Evolutionary conservation across 306 rosid genomes (phyloP).

Genomic region (Rosa multiflora): DNA sequence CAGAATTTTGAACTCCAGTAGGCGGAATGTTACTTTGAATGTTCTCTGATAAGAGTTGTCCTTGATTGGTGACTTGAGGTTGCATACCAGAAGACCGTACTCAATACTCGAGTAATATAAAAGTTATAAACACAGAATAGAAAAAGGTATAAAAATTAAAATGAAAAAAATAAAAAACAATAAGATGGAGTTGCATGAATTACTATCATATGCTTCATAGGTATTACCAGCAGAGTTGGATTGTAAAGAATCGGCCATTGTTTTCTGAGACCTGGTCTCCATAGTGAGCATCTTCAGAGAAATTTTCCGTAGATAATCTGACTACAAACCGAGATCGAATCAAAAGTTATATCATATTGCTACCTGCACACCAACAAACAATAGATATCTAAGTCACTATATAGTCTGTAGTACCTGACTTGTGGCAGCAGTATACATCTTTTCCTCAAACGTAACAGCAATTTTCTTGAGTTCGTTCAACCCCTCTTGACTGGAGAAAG

Average conservation of each 20-base stretch:
- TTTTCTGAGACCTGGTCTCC: conserved; percentile 59
- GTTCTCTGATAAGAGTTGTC: conserved; percentile 61
- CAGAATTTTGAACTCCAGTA: conserved; percentile 42
- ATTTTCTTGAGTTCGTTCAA: conserved; percentile 52
- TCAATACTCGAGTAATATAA: conserved; percentile 4
- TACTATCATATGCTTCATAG: not conserved
- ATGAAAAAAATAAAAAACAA: too few relatives aligned
- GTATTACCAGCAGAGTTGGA: not conserved
- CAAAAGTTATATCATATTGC: not conserved
- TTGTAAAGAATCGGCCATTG: not conserved
- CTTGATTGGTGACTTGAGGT: conserved; percentile 59
- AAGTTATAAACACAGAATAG: not conserved
- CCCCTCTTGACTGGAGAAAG: conserved; percentile 56
- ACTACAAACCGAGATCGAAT: conserved; percentile 10
- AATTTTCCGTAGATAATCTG: conserved; percentile 40
- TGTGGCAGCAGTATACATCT: conserved; percentile 55
- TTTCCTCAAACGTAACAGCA: conserved; percentile 80
- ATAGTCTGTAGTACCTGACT: conserved; percentile 48
- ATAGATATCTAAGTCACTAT: not conserved
- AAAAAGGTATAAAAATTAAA: too few relatives aligned
- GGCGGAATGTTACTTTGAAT: conserved; percentile 54
- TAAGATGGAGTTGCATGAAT: not conserved
- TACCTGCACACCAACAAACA: not conserved
- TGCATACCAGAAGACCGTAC: conserved; percentile 54
- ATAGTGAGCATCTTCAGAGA: conserved; percentile 39